A percentile compares a stretch with the other conserved stretches of the same genome.
phyloP scores from a whole-genome alignment of 2,329 filamentous ascomycete genomes.

The Alternaria atra region DNA sequence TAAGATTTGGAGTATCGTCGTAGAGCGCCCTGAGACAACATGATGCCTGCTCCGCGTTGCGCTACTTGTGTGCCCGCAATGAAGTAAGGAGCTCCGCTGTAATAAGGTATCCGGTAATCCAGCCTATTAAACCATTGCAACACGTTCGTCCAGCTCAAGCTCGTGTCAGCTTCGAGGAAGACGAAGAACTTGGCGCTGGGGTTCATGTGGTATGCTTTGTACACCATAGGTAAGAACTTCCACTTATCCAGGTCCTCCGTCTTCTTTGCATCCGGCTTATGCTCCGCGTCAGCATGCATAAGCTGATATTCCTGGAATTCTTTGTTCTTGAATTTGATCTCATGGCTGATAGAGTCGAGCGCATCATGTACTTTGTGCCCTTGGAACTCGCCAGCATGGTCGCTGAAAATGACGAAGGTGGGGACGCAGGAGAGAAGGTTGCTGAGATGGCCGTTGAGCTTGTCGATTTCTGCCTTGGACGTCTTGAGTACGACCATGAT shows the following conservation, averaged over 20 bases:
- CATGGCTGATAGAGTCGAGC: constrained; percentile 53
- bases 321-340: constrained; percentile 49
- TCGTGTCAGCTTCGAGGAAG: constrained; percentile 50
- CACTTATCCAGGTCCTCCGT: constrained; percentile 65
- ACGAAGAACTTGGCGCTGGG: constrained; percentile 42
- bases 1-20: constrained; percentile 44
- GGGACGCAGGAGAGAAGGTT: constrained; percentile 65
- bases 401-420: constrained; percentile 67
- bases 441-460: constrained; percentile 64
- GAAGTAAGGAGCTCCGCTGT: constrained; percentile 51
- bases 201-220: constrained; percentile 55
- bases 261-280: constrained; percentile 54
- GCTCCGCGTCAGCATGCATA: constrained; percentile 54
- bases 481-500: constrained; percentile 67
- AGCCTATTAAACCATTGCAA: constrained; percentile 52
- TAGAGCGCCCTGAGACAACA: constrained; percentile 54
- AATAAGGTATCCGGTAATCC: constrained; percentile 53
- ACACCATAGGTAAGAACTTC: constrained; percentile 66
- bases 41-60: constrained; percentile 55
- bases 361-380: constrained; percentile 62
- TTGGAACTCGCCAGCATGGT: constrained; percentile 62
- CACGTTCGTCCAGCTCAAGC: constrained; percentile 48
- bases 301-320: constrained; percentile 64
- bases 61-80: constrained; percentile 52
- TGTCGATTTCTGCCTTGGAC: constrained; percentile 66